Evolutionary conservation across 2,329 filamentous ascomycete species (phyloP), one percentile per base, ranked within the genome.

Genomic region (Penicillium sp.): DNA sequence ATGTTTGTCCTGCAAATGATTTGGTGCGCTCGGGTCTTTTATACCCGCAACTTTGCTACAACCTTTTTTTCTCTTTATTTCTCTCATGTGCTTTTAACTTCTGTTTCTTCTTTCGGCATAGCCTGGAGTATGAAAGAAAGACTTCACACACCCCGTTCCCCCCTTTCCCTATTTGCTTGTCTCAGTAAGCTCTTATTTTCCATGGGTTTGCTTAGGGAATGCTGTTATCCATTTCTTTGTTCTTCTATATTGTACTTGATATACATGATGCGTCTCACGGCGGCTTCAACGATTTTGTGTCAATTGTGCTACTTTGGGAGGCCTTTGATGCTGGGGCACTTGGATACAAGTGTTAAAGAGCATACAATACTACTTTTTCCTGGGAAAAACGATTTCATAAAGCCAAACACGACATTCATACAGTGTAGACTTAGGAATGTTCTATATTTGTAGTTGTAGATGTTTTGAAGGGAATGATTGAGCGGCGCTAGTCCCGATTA

Each of bases 121-220:
- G 65, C 65, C 63, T 66, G 68, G 70, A 67, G 67, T 65, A 66
- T 61, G 63, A 68, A 71, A 70, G 67, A 70, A 63, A 61, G 60
- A 66, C 62, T 53, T 63, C 58, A 58, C 63, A 58, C 35, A 48
- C 50, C 47, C 45, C 50, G 14, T 22, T 48, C 48, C 8, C 19
- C 22, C 21, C 21, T 6, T 33, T 5, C 50, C 29, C 3, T 29
- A 33, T 58, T 57, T 55, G 48, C 53, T 58, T 59, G 46, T 59
- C 53, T 29, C 24, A 48, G 33, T 39, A 50, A 27, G 24, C 24
- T 39, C 3, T 50, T 27, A 39, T 41, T n/a, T 47, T 3, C 13
- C 14, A 33, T 44, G 50, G 24, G 13, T 41, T 58, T 53, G 29
- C 46, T 55, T 52, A 44, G 33, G 45, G 31, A 44, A 53, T 35